A percentile compares a stretch with the other conserved stretches of the same genome.
phyloP scores from a whole-genome alignment of 2,329 filamentous ascomycete species.

The Aspergillus sp. region DNA sequence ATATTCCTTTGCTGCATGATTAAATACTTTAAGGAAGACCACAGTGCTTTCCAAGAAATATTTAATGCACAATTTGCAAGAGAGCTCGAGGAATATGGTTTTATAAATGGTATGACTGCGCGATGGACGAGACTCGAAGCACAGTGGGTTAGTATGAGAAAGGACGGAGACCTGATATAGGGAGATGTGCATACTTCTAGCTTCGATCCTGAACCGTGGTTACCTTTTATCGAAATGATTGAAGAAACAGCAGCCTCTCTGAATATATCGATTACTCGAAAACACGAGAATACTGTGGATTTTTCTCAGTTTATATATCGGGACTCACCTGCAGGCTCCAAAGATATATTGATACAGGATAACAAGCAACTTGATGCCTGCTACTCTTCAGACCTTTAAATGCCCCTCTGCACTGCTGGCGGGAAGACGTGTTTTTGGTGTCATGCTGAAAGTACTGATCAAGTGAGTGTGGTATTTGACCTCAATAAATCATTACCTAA shows the following conservation, averaged over 20 bases:
- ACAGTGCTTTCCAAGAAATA: slow-evolving; percentile 15
- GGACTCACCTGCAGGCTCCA: no score
- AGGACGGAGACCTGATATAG: slow-evolving; percentile 22
- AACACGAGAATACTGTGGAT: slow-evolving; percentile 15
- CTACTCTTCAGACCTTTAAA: not conserved
- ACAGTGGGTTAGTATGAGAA: slow-evolving; percentile 26
- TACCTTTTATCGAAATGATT: slow-evolving; percentile 12
- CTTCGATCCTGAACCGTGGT: slow-evolving; percentile 21
- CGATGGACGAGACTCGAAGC: not conserved
- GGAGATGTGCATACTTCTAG: slow-evolving; percentile 21
- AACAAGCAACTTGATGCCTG: not conserved
- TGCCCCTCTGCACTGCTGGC: slow-evolving; percentile 15
- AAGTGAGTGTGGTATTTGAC: not conserved
- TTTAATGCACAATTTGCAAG: slow-evolving; percentile 29
- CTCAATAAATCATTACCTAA: not conserved
- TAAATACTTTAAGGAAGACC: not conserved
- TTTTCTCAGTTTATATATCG: slow-evolving; percentile 1
- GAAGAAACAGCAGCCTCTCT: slow-evolving; percentile 10
- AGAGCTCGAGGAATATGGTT: slow-evolving; percentile 21
- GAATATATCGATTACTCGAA: slow-evolving; percentile 5
- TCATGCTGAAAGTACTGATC: slow-evolving; percentile 9
- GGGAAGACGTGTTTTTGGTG: slow-evolving; percentile 27
- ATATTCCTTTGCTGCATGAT: not conserved
- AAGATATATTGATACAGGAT: no score
- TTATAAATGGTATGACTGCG: slow-evolving; percentile 1